Percentiles rank a stretch among this genome's conserved stretches.
These are phyloP conservation scores for Elymus sibiricus DNA, from an alignment of 176 grass and related monocot genomes.

Conservation along the genomic window DNA sequence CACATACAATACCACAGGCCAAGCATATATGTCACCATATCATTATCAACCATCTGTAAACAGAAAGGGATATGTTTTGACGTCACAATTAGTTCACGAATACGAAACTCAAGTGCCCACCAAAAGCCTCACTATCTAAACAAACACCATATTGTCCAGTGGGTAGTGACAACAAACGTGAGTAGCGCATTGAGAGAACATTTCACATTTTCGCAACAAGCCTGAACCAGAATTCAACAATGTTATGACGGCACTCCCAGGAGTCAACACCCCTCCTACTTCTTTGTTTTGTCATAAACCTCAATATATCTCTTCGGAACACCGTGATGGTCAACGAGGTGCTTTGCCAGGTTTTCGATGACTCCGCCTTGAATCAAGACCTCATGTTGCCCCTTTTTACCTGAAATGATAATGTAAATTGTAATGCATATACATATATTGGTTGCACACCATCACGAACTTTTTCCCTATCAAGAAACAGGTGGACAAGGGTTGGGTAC, in stretches of 20 bases:
- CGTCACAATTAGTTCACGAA: not conserved
- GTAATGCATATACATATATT: not conserved
- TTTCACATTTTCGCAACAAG: not conserved
- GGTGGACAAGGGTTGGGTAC: not conserved
- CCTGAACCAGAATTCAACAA: not conserved
- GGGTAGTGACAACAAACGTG: not conserved
- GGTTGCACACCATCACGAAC: not conserved
- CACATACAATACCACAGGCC: no score
- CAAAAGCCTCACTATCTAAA: not conserved
- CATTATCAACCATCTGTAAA: not conserved
- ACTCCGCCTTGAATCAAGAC: constrained; percentile 89
- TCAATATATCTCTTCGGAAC: constrained; percentile 93
- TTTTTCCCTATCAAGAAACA: not conserved
- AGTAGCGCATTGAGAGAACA: not conserved
- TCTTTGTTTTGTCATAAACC: constrained; percentile 95
- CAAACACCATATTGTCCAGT: not conserved
- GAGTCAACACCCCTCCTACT: constrained; percentile 31
- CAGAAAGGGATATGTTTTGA: not conserved
- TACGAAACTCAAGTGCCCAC: not conserved
- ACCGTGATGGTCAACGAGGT: constrained; percentile 81
- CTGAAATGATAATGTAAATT: constrained; percentile 31
- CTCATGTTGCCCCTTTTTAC: constrained; percentile 87
- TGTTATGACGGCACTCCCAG: not conserved
- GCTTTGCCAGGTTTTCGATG: constrained; percentile 80
- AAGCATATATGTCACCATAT: not conserved